Base-by-base conservation (phyloP, 768 basidiomycete species). In the Psilocybe subaeruginosa region DNA sequence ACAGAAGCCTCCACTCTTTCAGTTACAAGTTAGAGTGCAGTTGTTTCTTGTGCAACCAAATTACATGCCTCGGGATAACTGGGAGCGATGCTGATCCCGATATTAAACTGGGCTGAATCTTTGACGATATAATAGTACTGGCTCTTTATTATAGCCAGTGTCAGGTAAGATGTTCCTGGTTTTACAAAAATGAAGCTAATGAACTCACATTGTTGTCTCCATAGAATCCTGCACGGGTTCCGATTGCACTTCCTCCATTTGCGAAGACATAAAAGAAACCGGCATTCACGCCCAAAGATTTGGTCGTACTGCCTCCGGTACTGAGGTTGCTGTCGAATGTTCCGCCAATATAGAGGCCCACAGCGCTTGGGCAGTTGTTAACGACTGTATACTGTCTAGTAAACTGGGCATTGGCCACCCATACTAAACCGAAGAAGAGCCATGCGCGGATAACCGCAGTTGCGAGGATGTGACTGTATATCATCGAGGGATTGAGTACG, bases 61-160 rank as follows among this genome's bases (percentile, higher is more conserved):
- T 30, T 23, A 59, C 70, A 33, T 56, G 73, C 74, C 8, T 62
- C 51, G 30, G 70, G 54, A 16, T 55, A 59, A 23, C 60, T 58
- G 3, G 74, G 74, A 0, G 59, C 56, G 35, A 78, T 74, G n/a
- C 66, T 70, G 7, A 78, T 66, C 4, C 71, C 77, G 8, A 69
- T 72, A 23, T 76, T 78, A 62, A 75, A 70, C n/a, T 71, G 62
- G 17, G 69, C 61, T 2, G 66, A 52, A 55, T 75, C 73, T 33
- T 64, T 68, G 17, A 75, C 72, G 29, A 76, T 66, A 45, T 74
- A 76, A 56, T 76, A 77, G 53, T 69, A 68, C 29, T 14, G 17
- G 29, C 43, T 33, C 55, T 56, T 19, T 45, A 14, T 3, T 30
- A 17, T 23, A 29, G 29, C 8, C 16, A 5, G 1, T 23, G 43